Evolutionary conservation across 768 basidiomycete species (phyloP).

Genomic region (Kwoniella mangroviensis): DNA sequence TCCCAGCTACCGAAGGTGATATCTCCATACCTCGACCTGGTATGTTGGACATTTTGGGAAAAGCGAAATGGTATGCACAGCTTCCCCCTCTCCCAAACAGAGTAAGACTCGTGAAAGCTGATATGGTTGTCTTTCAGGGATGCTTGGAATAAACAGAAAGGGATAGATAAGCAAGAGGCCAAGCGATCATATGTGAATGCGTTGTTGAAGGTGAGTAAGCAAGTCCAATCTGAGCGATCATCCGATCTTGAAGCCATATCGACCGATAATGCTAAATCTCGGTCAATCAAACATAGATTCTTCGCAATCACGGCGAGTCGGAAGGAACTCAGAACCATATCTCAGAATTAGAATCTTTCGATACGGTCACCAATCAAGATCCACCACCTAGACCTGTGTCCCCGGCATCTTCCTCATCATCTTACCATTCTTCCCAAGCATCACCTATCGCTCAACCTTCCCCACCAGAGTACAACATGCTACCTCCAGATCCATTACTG

Average conservation of each 20-base stretch:
- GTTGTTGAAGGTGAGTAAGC: constrained; percentile 74
- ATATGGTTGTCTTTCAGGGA: constrained; percentile 28
- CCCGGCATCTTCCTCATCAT: constrained; percentile 47
- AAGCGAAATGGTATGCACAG: constrained; percentile 81
- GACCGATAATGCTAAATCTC: too few relatives aligned
- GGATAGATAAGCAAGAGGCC: constrained; percentile 75
- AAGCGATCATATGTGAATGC: constrained; percentile 90
- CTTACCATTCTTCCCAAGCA: constrained; percentile 49
- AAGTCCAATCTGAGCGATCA: too few relatives aligned
- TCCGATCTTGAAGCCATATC: too few relatives aligned
- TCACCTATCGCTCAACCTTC: constrained; percentile 36
- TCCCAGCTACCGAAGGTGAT: constrained; percentile 84
- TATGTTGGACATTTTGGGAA: constrained; percentile 86
- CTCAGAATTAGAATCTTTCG: constrained; percentile 37
- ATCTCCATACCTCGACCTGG: constrained; percentile 77
- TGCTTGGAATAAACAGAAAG: constrained; percentile 86
- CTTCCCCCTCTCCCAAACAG: background rate
- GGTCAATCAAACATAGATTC: constrained; percentile 26
- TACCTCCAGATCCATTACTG: constrained; percentile 38
- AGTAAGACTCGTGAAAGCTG: background rate
- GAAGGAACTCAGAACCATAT: constrained; percentile 23
- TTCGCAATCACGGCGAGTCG: constrained; percentile 33
- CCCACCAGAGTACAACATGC: constrained; percentile 24
- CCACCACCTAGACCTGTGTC: constrained; percentile 30
- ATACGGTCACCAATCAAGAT: background rate